Evolutionary conservation across 1,139 yeast species (phyloP).

Genomic region (Hanseniaspora uvarum): DNA sequence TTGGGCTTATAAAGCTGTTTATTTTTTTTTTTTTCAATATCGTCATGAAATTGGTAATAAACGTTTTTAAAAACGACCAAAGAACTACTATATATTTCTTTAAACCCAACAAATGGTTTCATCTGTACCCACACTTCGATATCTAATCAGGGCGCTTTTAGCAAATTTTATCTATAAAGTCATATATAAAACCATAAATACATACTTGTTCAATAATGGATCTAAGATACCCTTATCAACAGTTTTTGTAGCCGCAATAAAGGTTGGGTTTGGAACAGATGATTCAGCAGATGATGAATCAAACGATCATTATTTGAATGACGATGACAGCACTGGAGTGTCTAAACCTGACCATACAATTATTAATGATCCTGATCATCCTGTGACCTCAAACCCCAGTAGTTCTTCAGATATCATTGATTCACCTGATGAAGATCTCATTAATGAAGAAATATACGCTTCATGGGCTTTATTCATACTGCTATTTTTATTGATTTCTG

Average conservation of each 20-base stretch:
- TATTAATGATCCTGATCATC: conserved; percentile 14
- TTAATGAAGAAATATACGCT: conserved; percentile 89
- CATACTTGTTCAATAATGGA: conserved; percentile 5
- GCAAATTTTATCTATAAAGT: conserved; percentile 5
- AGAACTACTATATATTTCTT: no score
- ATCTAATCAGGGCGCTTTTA: background rate
- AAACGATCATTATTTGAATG: background rate
- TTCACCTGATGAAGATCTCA: conserved; percentile 62
- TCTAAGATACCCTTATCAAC: background rate
- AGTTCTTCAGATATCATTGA: conserved; percentile 34
- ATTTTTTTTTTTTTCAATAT: no score
- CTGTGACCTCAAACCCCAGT: conserved; percentile 30
- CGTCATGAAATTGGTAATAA: no score
- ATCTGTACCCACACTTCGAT: conserved; percentile 5
- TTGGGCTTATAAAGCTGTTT: no score
- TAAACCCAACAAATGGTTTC: background rate
- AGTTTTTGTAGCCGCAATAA: conserved; percentile 9
- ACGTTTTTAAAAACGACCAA: no score
- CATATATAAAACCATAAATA: conserved; percentile 1
- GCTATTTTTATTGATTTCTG: conserved; percentile 67
- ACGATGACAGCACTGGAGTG: conserved; percentile 17
- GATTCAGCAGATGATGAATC: conserved; percentile 23
- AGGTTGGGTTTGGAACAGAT: conserved; percentile 19
- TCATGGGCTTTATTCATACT: conserved; percentile 95
- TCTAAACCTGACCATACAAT: conserved; percentile 6